Percentiles rank a stretch among this genome's conserved stretches.
Evolutionary conservation across 78 protist species (phyloP).

Genomic region (Chrysochromulina parva): DNA sequence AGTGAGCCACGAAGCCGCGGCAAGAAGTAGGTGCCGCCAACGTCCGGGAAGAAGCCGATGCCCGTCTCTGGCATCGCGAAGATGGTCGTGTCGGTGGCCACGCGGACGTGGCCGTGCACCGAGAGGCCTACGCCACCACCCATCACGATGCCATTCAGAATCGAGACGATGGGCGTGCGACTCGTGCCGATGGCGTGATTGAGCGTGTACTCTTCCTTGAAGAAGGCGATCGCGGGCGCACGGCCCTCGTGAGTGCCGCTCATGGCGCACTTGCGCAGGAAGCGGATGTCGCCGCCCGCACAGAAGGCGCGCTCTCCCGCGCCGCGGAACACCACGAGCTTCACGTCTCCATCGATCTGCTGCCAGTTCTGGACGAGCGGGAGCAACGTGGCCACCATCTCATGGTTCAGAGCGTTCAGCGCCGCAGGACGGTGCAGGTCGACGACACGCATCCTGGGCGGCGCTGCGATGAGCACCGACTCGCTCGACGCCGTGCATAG

Average conservation of each 20-base stretch:
- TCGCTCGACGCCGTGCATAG: too few species aligned
- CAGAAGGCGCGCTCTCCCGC: slow-evolving; percentile 22
- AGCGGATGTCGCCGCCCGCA: slow-evolving; percentile 89
- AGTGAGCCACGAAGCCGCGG: not conserved
- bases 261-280: slow-evolving; percentile 13
- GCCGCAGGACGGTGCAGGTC: too few species aligned
- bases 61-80: slow-evolving; percentile 89
- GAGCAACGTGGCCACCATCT: not conserved
- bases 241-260: not conserved
- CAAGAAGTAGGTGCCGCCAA: slow-evolving; percentile 13
- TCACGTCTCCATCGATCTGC: not conserved
- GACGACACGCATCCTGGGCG: too few species aligned
- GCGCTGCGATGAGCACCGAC: too few species aligned
- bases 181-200: slow-evolving; percentile 59
- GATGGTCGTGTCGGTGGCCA: slow-evolving; percentile 81
- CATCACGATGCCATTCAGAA: slow-evolving; percentile 79
- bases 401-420: too few species aligned
- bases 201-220: slow-evolving; percentile 78
- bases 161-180: slow-evolving; percentile 71
- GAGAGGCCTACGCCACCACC: slow-evolving; percentile 87
- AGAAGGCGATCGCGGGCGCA: slow-evolving; percentile 56
- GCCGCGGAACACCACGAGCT: not conserved
- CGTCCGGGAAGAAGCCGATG: slow-evolving; percentile 85
- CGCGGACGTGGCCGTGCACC: slow-evolving; percentile 69
- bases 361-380: not conserved